Evolutionary conservation across 23 red algal genomes (phyloP).

Genomic region (Agarophyton chilense): DNA sequence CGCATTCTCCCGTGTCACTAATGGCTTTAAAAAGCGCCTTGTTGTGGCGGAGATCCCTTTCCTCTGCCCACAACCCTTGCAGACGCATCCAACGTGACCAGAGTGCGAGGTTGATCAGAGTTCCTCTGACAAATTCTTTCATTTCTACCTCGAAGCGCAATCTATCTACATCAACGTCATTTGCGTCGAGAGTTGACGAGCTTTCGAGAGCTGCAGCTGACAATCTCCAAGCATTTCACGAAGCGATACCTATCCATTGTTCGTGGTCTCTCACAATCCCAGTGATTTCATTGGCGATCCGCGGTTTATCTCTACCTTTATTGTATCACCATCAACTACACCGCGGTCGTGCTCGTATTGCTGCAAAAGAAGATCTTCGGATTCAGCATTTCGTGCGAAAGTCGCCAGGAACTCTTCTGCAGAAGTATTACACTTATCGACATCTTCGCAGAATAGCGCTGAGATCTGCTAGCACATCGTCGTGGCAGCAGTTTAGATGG

Average conservation of each 20-base stretch:
- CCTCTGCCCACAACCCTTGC: too few relatives aligned
- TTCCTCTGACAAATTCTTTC: too few relatives aligned
- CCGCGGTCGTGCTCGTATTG: slow-evolving; percentile 14
- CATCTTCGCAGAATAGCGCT: slow-evolving; percentile 48
- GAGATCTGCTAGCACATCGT: slow-evolving; percentile 53
- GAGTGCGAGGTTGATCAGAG: too few relatives aligned
- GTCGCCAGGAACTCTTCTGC: slow-evolving; percentile 53
- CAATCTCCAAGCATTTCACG: slow-evolving; percentile 40
- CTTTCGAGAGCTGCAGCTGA: slow-evolving; percentile 28
- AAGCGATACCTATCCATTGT: neutral
- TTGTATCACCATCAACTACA: slow-evolving; percentile 26
- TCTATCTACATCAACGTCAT: neutral
- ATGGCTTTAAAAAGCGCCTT: too few relatives aligned
- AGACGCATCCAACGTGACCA: too few relatives aligned
- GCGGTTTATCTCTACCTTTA: slow-evolving; percentile 33
- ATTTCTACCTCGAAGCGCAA: neutral
- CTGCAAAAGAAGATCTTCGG: slow-evolving; percentile 44
- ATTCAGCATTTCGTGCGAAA: slow-evolving; percentile 57
- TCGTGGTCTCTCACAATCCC: slow-evolving; percentile 54
- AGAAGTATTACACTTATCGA: slow-evolving; percentile 66
- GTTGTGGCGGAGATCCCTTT: too few relatives aligned
- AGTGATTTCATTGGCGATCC: slow-evolving; percentile 15
- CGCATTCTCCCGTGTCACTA: too few relatives aligned
- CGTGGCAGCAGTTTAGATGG: slow-evolving; percentile 39
- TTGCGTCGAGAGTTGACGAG: neutral